Conservation (phyloP, 225 moss, liverwort and hornwort genomes). For the Straminergon stramineum region DNA sequence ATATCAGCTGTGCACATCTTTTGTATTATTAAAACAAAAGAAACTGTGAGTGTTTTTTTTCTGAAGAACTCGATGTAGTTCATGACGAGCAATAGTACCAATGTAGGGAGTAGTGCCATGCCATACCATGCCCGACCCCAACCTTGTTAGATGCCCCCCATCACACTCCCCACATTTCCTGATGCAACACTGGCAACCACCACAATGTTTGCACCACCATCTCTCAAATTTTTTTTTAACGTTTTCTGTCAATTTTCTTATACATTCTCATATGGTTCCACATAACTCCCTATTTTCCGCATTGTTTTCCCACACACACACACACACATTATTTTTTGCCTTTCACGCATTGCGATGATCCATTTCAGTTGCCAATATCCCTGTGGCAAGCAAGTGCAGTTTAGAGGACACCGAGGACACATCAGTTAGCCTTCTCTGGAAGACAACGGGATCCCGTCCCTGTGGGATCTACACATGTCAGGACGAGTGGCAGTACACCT, state of each 20-base stretch:
- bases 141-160: background rate
- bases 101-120: background rate
- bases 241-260: background rate
- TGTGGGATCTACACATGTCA: conserved; percentile 33
- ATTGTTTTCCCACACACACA: background rate
- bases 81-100: background rate
- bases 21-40: too few relatives aligned
- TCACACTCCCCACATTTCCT: conserved; percentile 6
- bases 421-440: conserved; percentile 19
- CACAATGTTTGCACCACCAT: background rate
- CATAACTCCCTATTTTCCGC: background rate
- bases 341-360: background rate
- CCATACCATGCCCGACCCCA: background rate
- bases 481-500: background rate
- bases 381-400: background rate
- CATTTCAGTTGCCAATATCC: background rate
- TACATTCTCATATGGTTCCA: accelerated
- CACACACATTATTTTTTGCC: background rate
- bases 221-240: background rate
- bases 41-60: too few relatives aligned
- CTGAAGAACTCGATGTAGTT: background rate
- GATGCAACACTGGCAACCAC: background rate
- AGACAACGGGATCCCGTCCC: conserved; percentile 21
- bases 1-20: background rate
- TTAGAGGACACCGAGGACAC: background rate